Percentiles rank a stretch among this genome's conserved stretches.
Evolutionary conservation across 805 yeast species (phyloP).

Genomic region (Cyberlindnera petersonii): DNA sequence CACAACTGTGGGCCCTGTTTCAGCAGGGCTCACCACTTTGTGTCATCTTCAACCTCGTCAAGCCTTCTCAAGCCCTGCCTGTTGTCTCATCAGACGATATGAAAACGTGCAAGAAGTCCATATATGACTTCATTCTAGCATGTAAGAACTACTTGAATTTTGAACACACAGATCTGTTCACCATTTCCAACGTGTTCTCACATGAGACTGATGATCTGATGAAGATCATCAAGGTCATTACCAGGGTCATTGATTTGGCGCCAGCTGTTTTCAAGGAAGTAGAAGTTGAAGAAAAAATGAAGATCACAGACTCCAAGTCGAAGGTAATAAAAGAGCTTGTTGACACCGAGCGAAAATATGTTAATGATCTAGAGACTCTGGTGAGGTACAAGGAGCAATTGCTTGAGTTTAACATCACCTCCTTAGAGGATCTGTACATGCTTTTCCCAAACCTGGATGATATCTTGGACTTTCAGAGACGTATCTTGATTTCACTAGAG

Average conservation of each 20-base stretch:
- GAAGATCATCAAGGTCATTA: constrained; percentile 70
- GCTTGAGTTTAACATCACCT: constrained; percentile 57
- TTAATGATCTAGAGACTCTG: constrained; percentile 81
- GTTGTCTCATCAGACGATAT: constrained; percentile 74
- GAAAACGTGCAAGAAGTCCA: constrained; percentile 80
- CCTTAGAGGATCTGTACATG: constrained; percentile 74
- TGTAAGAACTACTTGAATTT: constrained; percentile 73
- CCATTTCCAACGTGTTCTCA: constrained; percentile 84
- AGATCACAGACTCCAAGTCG: constrained; percentile 52
- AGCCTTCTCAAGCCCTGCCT: constrained; percentile 54
- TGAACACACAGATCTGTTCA: constrained; percentile 79
- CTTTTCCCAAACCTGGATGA: constrained; percentile 82
- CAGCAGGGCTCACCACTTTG: constrained; percentile 94
- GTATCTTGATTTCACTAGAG: constrained; percentile 84
- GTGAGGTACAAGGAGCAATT: constrained; percentile 66
- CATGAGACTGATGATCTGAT: constrained; percentile 75
- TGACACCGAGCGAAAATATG: constrained; percentile 89
- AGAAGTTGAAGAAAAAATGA: constrained; percentile 28
- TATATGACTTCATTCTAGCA: constrained; percentile 84
- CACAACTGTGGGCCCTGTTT: constrained; percentile 81
- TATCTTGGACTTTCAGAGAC: constrained; percentile 86
- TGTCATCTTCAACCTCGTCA: constrained; percentile 70
- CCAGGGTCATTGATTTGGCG: constrained; percentile 54
- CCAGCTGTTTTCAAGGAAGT: constrained; percentile 38
- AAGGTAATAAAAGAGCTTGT: constrained; percentile 82